phyloP scores from a whole-genome alignment of 208 protist genomes.

The Vickermania ingenoplastis region DNA sequence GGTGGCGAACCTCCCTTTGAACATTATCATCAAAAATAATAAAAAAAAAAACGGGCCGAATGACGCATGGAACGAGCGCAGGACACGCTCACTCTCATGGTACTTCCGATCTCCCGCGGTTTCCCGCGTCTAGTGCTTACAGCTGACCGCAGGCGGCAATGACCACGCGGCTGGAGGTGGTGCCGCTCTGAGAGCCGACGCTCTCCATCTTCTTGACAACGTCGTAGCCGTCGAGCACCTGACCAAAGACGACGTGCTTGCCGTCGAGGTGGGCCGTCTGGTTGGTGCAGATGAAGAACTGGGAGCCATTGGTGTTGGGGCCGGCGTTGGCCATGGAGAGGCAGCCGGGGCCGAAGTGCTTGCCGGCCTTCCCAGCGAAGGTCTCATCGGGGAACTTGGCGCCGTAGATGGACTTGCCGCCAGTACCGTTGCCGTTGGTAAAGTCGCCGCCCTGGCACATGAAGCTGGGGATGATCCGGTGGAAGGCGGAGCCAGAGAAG shows the following conservation, averaged over 20 bases:
- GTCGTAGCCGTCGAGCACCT: conserved; percentile 67
- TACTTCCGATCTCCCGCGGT: no score
- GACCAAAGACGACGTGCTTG: conserved; percentile 90
- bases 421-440: conserved; percentile 71
- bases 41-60: no score
- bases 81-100: no score
- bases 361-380: conserved; percentile 66
- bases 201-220: conserved; percentile 49
- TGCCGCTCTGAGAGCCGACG: conserved; percentile 27
- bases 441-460: conserved; percentile 92
- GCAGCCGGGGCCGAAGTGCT: conserved; percentile 49
- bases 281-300: conserved; percentile 66
- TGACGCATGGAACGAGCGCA: no score
- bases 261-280: conserved; percentile 51
- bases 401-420: conserved; percentile 82
- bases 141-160: conserved; percentile 33
- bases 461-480: conserved; percentile 83
- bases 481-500: conserved; percentile 87
- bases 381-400: conserved; percentile 77
- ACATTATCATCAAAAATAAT: no score
- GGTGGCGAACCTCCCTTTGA: no score
- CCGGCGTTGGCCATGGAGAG: conserved; percentile 68
- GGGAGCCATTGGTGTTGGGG: conserved; percentile 66
- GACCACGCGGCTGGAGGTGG: conserved; percentile 18
- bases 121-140: conserved; percentile 5